Evolutionary conservation across 2,329 filamentous ascomycete genomes (phyloP).

Genomic region (Lecanicillium sp.): DNA sequence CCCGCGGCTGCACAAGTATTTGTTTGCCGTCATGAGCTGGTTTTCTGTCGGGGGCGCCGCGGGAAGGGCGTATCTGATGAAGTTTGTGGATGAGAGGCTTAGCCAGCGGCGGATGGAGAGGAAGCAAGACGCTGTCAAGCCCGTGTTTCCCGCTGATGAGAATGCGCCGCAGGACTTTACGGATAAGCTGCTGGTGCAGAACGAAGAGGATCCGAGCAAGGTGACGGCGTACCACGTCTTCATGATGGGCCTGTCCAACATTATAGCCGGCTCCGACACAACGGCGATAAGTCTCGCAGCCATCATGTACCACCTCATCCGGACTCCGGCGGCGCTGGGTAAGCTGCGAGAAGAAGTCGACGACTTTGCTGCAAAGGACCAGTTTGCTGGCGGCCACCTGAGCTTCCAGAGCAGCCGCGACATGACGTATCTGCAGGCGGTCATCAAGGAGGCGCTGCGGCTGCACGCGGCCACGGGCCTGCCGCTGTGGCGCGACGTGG

Average conservation of each 20-base stretch:
- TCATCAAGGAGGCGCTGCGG: constrained; percentile 45
- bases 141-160: constrained; percentile 5
- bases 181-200: constrained; percentile 22
- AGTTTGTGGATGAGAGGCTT: constrained; percentile 22
- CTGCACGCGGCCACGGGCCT: constrained; percentile 41
- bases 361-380: neutral
- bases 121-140: constrained; percentile 6
- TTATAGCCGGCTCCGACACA: constrained; percentile 34
- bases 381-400: constrained; percentile 9
- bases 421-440: constrained; percentile 44
- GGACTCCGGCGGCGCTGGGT: constrained; percentile 15
- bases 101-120: constrained; percentile 10
- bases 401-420: constrained; percentile 29
- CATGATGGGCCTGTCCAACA: constrained; percentile 20
- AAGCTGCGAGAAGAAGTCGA: constrained; percentile 18
- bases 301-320: constrained; percentile 36
- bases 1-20: constrained; percentile 9
- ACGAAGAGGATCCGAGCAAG: constrained; percentile 31
- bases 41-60: constrained; percentile 13
- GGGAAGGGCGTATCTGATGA: constrained; percentile 18
- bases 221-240: constrained; percentile 29
- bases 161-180: constrained; percentile 11
- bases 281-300: constrained; percentile 39
- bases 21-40: constrained; percentile 14
- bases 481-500: constrained; percentile 41